Evolutionary conservation across 805 yeast species (phyloP).

Genomic region (Schizosaccharomyces lindneri): DNA sequence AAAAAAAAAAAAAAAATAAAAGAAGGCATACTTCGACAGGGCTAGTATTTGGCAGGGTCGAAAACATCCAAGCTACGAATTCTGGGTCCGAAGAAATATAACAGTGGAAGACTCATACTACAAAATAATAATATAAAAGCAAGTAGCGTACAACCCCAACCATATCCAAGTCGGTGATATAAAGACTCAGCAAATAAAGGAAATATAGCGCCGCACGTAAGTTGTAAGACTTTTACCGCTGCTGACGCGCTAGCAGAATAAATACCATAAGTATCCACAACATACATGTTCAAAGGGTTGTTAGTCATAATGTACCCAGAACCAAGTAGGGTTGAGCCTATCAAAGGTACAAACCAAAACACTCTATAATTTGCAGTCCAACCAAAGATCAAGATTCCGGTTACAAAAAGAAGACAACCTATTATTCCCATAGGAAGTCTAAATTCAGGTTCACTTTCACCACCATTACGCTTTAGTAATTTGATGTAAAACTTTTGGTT

Average conservation of each 20-base stretch:
- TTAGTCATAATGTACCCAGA: conserved; percentile 35
- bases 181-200: conserved; percentile 35
- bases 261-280: conserved; percentile 45
- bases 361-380: conserved; percentile 36
- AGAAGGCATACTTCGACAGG: no score
- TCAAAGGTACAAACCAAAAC: conserved; percentile 36
- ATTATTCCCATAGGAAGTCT: conserved; percentile 38
- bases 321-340: conserved; percentile 39
- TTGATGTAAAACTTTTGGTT: background rate
- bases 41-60: background rate
- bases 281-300: conserved; percentile 37
- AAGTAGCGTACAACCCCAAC: conserved; percentile 21
- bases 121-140: conserved; percentile 10
- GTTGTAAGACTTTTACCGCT: conserved; percentile 42
- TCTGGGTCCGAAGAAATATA: background rate
- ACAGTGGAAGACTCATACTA: background rate
- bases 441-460: conserved; percentile 38
- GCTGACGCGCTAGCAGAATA: conserved; percentile 45
- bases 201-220: conserved; percentile 42
- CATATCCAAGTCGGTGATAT: conserved; percentile 5
- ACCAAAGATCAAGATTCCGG: conserved; percentile 42
- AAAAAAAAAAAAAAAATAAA: no score
- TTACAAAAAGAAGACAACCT: conserved; percentile 28
- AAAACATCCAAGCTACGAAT: background rate
- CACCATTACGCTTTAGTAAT: conserved; percentile 12